Conservation (phyloP, 2,329 filamentous ascomycete species). For the Xylaria polymorpha region DNA sequence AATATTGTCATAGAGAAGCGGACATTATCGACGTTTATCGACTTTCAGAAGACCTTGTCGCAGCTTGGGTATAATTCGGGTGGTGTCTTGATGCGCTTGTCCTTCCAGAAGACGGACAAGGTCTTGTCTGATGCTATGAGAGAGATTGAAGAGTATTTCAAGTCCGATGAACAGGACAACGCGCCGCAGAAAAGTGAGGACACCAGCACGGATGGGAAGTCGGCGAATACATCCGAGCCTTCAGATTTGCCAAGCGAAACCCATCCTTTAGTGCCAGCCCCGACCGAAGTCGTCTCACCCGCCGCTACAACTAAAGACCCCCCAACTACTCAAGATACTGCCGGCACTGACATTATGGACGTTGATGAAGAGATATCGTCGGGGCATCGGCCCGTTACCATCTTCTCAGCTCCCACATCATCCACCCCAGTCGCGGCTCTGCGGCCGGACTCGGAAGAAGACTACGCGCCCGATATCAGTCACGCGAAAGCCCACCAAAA, state of each 20-base stretch:
- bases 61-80: constrained; percentile 90
- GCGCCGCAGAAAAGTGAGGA: constrained; percentile 19
- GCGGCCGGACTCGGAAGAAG: constrained; percentile 73
- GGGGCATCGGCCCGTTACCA: constrained; percentile 66
- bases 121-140: constrained; percentile 87
- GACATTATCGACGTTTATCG: constrained; percentile 79
- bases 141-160: constrained; percentile 82
- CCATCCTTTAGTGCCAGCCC: constrained; percentile 29
- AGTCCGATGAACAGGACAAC: constrained; percentile 55
- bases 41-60: constrained; percentile 88
- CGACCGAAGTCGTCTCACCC: constrained; percentile 1
- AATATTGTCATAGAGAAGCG: constrained; percentile 85
- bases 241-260: constrained; percentile 33
- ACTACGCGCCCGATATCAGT: constrained; percentile 79
- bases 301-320: constrained; percentile 6
- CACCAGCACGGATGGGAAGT: not conserved
- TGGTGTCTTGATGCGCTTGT: constrained; percentile 80
- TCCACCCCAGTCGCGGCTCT: constrained; percentile 80
- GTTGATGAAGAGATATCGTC: constrained; percentile 40
- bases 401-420: constrained; percentile 83
- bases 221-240: constrained; percentile 36
- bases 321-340: not conserved
- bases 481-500: constrained; percentile 81
- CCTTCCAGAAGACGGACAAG: constrained; percentile 78
- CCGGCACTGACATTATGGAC: constrained; percentile 47